Evolutionary conservation across 2,329 filamentous ascomycete species (phyloP), one percentile per base, ranked within the genome.

Genomic region (Chalara sp.): DNA sequence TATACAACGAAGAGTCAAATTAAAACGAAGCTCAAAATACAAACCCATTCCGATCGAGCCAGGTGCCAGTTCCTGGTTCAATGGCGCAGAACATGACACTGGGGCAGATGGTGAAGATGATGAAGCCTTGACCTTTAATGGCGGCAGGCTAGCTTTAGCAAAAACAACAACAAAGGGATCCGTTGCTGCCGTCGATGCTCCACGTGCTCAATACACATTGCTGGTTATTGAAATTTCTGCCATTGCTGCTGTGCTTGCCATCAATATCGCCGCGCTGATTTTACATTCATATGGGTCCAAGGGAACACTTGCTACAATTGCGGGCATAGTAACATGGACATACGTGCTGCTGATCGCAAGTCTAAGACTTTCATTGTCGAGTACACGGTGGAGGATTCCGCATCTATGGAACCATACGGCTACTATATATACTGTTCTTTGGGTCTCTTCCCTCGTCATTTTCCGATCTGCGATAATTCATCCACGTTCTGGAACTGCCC

Each of bases 391-490:
- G 78, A 79, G 67, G 68, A 66, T 93, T 11, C 84, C 86, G 6
- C 76, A 79, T 52, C 72, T 97, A 6, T 99, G 93, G 93, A 91
- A 92, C 65, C 93, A 99, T 68, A 97, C 93, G 0, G 87, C 89
- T 21, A 71, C 78, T 56, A 81, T 99, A 49, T 99, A 99, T 68
- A 78, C 80, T 49, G 73, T 83, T 49, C 85, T 91, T 66, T 99
- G 92, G 89, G 63, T 93, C 5, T 84, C 91, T 62, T 76, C 78
- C 6, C 56, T 92, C 29, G 73, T 89, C 58, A 70, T 92, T 5
- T 93, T 97, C 72, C 89, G 93, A 52, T 96, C 92, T 3, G 84
- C 81, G 48, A 70, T 97, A 52, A 83, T 97, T 55, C 85, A 93
- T 67, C 85, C 89, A 0, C 76, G 73, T 46, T 87, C 87, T 6